Evolutionary conservation across 352 stramenopile species (phyloP).

Genomic region (Pythium oligandrum): DNA sequence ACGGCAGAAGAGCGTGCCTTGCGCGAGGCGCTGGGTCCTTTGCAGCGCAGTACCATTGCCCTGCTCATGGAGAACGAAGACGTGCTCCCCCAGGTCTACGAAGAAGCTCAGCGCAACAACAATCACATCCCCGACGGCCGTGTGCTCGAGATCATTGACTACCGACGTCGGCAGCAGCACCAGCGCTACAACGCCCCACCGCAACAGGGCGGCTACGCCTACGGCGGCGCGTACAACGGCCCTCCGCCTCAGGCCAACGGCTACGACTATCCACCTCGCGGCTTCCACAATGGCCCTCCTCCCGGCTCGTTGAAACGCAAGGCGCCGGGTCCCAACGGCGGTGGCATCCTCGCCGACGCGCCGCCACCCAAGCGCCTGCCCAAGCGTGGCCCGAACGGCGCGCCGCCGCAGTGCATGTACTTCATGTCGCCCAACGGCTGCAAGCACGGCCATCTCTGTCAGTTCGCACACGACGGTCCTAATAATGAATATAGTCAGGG

Average conservation of each 20-base stretch:
- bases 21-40: constrained; percentile 53
- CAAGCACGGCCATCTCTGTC: constrained; percentile 65
- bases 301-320: constrained; percentile 34
- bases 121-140: constrained; percentile 71
- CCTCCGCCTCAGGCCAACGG: no score
- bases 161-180: constrained; percentile 38
- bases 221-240: neutral
- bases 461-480: constrained; percentile 56
- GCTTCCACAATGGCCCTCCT: constrained; percentile 15
- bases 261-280: neutral
- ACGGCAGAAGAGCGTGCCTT: constrained; percentile 57
- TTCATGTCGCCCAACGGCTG: constrained; percentile 61
- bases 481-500: no score
- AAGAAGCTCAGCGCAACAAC: constrained; percentile 74
- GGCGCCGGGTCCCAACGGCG: constrained; percentile 15
- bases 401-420: constrained; percentile 56
- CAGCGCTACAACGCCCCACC: constrained; percentile 11
- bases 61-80: constrained; percentile 71
- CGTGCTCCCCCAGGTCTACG: constrained; percentile 69
- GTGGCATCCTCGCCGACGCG: constrained; percentile 31
- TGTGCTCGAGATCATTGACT: constrained; percentile 76
- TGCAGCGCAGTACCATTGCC: constrained; percentile 70
- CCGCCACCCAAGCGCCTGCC: constrained; percentile 37
- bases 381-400: constrained; percentile 37
- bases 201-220: constrained; percentile 11